Base-by-base conservation (phyloP, 1,139 yeast species). In the Kurtzmaniella quercitrusa region DNA sequence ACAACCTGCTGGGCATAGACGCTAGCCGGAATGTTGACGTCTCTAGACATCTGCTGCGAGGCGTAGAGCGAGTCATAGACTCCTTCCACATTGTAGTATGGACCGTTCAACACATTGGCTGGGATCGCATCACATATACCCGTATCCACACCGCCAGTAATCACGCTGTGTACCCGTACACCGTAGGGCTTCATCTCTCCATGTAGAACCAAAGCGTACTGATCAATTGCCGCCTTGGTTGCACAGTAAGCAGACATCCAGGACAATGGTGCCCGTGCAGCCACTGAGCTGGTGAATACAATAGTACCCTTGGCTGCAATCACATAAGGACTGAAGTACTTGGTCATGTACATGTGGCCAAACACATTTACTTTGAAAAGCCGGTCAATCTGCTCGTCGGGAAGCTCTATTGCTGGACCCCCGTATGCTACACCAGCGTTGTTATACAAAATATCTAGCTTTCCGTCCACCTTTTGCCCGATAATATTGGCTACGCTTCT, bases 211-310 rank as follows among this genome's bases (percentile, higher is more conserved):
- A 73, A 68, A 1, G 82, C 81, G 53, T 78, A 82, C 48, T 74
- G 79, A 53, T 80, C 83, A 42, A 83, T 73, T 2, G 88, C 87
- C 3, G 87, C 85, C 55, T 83, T 82, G 3, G 81, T 63, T 1
- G 86, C 69, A 25, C 78, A 69, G 55, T 82, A 82, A n/a, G 78
- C 67, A 5, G 82, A 65, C 2, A 80, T 75, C 61, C 77, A 81
- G 4, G 88, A 88, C 60, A 81, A 76, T 2, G 83, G 77, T 11
- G 70, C 62, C 14, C 74, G 49, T 2, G 82, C 87, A 1, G 84
- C 78, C 3, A 79, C 55, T 0, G 86, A 81, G 2, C 87, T 86
- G 0, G 86, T 81, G 55, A 80, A 79, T 1, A 79, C 74, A 43
- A 82, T 72, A 0, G 79, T 72, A 10, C 88, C 89, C 41, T 60